phyloP scores from a whole-genome alignment of 306 rosid species.

The Castanospermum australe region DNA sequence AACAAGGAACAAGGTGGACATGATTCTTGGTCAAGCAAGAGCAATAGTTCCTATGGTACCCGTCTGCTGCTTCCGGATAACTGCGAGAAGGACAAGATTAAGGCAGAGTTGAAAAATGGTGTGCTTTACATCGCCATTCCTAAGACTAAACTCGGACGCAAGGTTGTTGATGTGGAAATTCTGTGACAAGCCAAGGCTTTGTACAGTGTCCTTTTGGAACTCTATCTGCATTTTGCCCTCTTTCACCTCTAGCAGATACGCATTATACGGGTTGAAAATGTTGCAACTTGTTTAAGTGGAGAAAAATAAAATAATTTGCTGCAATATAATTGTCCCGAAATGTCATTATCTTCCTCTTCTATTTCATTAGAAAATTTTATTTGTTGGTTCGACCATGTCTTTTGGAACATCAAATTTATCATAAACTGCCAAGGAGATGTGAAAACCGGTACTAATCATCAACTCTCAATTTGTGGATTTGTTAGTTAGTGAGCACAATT shows the following conservation, averaged over 20 bases:
- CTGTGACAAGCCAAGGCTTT: conserved; percentile 35
- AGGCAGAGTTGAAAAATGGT: conserved; percentile 82
- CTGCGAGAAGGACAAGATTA: conserved; percentile 64
- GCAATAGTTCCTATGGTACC: conserved; percentile 53
- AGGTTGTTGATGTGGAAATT: conserved; percentile 63
- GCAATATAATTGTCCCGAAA: background rate
- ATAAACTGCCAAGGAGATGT: background rate
- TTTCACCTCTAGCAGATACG: background rate
- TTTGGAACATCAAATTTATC: background rate
- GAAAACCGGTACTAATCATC: background rate
- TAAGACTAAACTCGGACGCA: conserved; percentile 68
- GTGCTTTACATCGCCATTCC: conserved; percentile 74
- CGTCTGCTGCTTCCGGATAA: conserved; percentile 65
- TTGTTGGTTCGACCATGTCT: background rate
- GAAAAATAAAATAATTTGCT: background rate
- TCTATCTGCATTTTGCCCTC: background rate
- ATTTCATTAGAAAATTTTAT: background rate
- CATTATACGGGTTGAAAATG: background rate
- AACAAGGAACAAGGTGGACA: conserved; percentile 37
- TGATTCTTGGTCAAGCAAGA: conserved; percentile 50
- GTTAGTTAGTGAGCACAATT: background rate
- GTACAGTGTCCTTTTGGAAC: background rate
- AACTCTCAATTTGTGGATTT: background rate
- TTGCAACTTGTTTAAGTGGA: background rate
- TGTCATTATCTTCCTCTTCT: background rate